Percentiles rank a stretch among this genome's conserved stretches.
phyloP scores from a whole-genome alignment of 2,329 filamentous ascomycete genomes.

The Rhytidhysteron rufulum region DNA sequence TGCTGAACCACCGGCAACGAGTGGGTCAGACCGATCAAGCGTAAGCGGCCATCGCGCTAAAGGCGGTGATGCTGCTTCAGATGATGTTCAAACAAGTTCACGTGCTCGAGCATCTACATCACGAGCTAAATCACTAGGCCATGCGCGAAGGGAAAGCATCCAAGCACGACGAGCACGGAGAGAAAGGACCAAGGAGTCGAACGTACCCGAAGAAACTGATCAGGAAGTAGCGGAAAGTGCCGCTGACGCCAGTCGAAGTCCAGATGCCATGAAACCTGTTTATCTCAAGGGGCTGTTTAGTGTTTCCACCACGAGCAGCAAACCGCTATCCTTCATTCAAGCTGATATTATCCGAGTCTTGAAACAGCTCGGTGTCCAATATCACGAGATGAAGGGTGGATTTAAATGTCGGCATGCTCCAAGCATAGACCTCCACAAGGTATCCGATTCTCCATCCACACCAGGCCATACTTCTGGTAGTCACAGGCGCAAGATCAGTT shows the following conservation, averaged over 20 bases:
- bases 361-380: constrained; percentile 84
- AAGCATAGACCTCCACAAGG: constrained; percentile 80
- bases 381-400: constrained; percentile 85
- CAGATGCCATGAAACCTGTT: constrained; percentile 86
- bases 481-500: constrained; percentile 78
- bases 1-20: constrained; percentile 66
- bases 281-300: constrained; percentile 96
- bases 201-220: constrained; percentile 89
- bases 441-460: constrained; percentile 52
- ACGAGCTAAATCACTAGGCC: constrained; percentile 82
- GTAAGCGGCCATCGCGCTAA: constrained; percentile 42
- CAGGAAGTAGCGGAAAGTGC: constrained; percentile 61
- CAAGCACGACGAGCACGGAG: constrained; percentile 75
- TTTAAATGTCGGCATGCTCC: constrained; percentile 86
- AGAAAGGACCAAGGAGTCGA: constrained; percentile 68
- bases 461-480: constrained; percentile 32
- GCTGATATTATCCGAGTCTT: constrained; percentile 87
- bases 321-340: constrained; percentile 80
- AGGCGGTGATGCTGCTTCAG: constrained; percentile 49
- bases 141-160: constrained; percentile 86
- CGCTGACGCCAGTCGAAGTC: constrained; percentile 55
- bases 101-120: constrained; percentile 25
- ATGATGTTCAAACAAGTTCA: constrained; percentile 41
- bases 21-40: constrained; percentile 73
- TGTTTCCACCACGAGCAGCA: constrained; percentile 92